Evolutionary conservation across 2,329 filamentous ascomycete genomes (phyloP).

Genomic region (Aspergillus sp.): DNA sequence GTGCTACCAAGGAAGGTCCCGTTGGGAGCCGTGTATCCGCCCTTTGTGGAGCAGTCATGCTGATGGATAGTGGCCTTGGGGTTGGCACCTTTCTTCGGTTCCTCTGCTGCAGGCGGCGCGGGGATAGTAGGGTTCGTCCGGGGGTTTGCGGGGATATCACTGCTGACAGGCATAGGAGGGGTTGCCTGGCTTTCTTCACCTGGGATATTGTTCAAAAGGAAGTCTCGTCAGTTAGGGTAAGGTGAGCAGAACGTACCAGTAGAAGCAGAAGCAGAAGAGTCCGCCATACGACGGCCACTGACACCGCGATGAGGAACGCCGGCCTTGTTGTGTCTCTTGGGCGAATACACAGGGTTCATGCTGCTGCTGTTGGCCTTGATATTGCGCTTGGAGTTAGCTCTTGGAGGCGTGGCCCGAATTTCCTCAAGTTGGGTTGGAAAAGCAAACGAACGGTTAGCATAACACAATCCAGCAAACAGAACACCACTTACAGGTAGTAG

Average conservation of each 20-base stretch:
- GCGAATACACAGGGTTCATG: too few relatives aligned
- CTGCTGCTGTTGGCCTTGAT: too few relatives aligned
- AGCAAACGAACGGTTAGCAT: background rate
- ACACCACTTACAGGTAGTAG: background rate
- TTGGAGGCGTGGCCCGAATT: too few relatives aligned
- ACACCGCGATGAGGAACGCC: too few relatives aligned
- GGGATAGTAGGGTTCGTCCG: background rate
- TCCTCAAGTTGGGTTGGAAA: background rate
- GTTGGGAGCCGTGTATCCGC: constrained; percentile 15
- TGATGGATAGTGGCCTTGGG: background rate
- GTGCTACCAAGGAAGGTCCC: constrained; percentile 10
- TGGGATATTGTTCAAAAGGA: too few relatives aligned
- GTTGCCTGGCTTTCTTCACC: background rate
- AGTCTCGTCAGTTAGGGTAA: too few relatives aligned
- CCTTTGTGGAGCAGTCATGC: background rate
- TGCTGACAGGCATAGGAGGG: background rate
- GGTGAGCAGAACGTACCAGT: too few relatives aligned
- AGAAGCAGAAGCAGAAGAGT: too few relatives aligned
- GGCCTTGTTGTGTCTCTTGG: too few relatives aligned
- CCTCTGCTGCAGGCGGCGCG: background rate
- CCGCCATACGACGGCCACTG: too few relatives aligned
- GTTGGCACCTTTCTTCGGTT: background rate
- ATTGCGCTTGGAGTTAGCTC: too few relatives aligned
- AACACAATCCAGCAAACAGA: background rate
- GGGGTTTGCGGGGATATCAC: background rate